Percentiles rank a stretch among this genome's conserved stretches.
These are phyloP conservation scores for Alternaria conjuncta DNA, from an alignment of 2,329 filamentous ascomycete genomes.

Conservation along the genomic window DNA sequence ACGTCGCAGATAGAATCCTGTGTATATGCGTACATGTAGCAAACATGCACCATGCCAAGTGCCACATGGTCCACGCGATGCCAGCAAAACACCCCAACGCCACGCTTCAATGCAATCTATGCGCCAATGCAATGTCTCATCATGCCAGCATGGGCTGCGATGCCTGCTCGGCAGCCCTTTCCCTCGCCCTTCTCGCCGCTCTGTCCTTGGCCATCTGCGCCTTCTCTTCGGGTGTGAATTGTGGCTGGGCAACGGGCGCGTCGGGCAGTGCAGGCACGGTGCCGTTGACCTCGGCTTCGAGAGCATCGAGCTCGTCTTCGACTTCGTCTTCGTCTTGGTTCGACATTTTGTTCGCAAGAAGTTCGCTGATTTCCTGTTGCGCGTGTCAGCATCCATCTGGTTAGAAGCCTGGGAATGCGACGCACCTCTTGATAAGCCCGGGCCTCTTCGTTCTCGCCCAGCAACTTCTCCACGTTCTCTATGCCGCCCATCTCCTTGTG, in stretches of 20 bases:
- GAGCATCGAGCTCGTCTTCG: constrained; percentile 86
- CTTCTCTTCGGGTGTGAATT: constrained; percentile 38
- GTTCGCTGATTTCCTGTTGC: constrained; percentile 83
- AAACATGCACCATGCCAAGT: constrained; percentile 7
- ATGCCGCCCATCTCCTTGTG: constrained; percentile 95
- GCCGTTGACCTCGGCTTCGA: constrained; percentile 69
- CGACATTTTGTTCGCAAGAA: constrained; percentile 86
- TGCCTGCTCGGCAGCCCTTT: constrained; percentile 40
- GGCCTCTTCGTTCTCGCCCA: constrained; percentile 90
- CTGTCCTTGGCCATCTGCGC: constrained; percentile 41
- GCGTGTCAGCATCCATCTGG: constrained; percentile 1
- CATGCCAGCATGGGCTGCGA: constrained; percentile 48
- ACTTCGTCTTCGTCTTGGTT: constrained; percentile 98
- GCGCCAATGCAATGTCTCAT: constrained; percentile 11
- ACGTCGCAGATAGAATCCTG: neutral
- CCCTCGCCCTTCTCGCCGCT: constrained; percentile 40
- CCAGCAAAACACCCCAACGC: constrained; percentile 34
- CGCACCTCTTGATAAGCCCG: constrained; percentile 85
- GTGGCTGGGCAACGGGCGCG: constrained; percentile 44
- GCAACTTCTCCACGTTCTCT: constrained; percentile 91
- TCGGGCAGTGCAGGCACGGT: constrained; percentile 45
- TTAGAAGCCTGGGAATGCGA: constrained; percentile 26
- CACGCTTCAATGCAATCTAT: constrained; percentile 42
- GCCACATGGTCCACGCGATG: neutral
- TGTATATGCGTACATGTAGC: neutral